A percentile compares a stretch with the other conserved stretches of the same genome.
These are phyloP conservation scores for Clohesyomyces aquaticus DNA, from an alignment of 495 filamentous ascomycete species.

Conservation along the genomic window DNA sequence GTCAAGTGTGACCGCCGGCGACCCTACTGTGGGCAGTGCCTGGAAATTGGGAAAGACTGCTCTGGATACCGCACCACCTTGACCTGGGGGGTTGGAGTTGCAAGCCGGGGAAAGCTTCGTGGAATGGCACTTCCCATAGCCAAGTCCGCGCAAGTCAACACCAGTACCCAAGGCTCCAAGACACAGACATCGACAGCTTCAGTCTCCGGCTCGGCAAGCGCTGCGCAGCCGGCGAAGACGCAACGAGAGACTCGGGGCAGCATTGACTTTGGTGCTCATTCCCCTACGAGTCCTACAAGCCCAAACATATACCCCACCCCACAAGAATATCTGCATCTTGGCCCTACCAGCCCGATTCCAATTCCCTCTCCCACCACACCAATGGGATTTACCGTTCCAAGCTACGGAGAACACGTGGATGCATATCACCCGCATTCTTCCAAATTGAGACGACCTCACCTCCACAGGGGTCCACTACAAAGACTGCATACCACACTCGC, in stretches of 20 bases:
- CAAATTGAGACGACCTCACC: constrained; percentile 36
- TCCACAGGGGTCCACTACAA: constrained; percentile 46
- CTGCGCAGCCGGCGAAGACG: constrained; percentile 20
- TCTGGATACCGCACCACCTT: constrained; percentile 96
- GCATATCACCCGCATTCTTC: constrained; percentile 37
- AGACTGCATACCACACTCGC: constrained; percentile 49
- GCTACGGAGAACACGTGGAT: constrained; percentile 44
- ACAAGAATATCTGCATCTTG: constrained; percentile 34
- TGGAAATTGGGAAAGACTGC: constrained; percentile 90
- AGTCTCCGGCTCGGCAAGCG: constrained; percentile 2
- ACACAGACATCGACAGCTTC: constrained; percentile 29
- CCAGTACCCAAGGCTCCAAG: constrained; percentile 23
- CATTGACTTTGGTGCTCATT: constrained; percentile 29
- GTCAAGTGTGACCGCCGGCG: constrained; percentile 87
- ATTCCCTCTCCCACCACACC: constrained; percentile 41
- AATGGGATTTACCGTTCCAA: constrained; percentile 43
- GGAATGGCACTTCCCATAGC: constrained; percentile 85
- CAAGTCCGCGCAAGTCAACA: constrained; percentile 56
- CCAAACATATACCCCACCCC: constrained; percentile 34
- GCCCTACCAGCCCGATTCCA: constrained; percentile 44
- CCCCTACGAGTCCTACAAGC: constrained; percentile 30
- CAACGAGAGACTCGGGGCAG: constrained; percentile 26
- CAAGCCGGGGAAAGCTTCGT: constrained; percentile 91
- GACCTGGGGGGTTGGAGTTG: constrained; percentile 97
- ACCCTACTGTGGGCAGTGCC: constrained; percentile 93